Evolutionary conservation across 1,284 basidiomycete species (phyloP).

Genomic region (Moesziomyces parantarcticus): DNA sequence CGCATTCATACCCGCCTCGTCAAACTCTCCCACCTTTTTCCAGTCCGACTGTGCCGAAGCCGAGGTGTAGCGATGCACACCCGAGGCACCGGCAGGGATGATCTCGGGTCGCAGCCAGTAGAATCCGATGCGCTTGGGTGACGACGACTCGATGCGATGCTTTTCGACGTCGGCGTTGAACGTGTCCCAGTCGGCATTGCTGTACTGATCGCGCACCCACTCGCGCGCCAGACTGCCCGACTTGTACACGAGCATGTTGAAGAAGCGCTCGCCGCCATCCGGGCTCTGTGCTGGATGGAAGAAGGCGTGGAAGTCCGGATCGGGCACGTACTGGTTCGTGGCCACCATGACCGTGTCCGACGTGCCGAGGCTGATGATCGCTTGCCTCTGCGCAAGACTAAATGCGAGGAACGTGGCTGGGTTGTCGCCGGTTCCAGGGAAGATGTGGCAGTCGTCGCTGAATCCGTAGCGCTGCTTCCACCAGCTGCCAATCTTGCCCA

Average conservation of each 20-base stretch:
- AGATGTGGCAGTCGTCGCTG: constrained; percentile 79
- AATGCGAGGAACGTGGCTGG: constrained; percentile 85
- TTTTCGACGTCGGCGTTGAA: constrained; percentile 77
- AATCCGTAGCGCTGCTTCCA: constrained; percentile 84
- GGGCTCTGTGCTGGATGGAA: constrained; percentile 69
- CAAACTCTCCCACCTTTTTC: constrained; percentile 60
- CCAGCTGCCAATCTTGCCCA: constrained; percentile 77
- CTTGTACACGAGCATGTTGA: constrained; percentile 71
- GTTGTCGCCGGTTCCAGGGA: constrained; percentile 91
- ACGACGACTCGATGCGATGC: constrained; percentile 18
- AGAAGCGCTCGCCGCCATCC: constrained; percentile 55
- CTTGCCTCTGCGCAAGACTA: constrained; percentile 77
- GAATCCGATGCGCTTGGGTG: constrained; percentile 70
- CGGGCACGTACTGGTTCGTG: constrained; percentile 68
- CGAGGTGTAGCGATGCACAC: constrained; percentile 75
- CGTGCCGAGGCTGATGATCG: constrained; percentile 88
- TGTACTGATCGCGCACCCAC: constrained; percentile 79
- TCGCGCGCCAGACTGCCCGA: constrained; percentile 73
- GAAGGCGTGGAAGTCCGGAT: constrained; percentile 71
- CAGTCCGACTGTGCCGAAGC: constrained; percentile 51
- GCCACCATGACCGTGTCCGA: constrained; percentile 88
- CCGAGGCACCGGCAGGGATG: constrained; percentile 78
- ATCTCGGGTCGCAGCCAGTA: constrained; percentile 86
- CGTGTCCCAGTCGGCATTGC: constrained; percentile 75
- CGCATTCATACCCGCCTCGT: constrained; percentile 73